phyloP scores from a whole-genome alignment of 2,329 filamentous ascomycete genomes.

The Fusarium pseudocircinatum region DNA sequence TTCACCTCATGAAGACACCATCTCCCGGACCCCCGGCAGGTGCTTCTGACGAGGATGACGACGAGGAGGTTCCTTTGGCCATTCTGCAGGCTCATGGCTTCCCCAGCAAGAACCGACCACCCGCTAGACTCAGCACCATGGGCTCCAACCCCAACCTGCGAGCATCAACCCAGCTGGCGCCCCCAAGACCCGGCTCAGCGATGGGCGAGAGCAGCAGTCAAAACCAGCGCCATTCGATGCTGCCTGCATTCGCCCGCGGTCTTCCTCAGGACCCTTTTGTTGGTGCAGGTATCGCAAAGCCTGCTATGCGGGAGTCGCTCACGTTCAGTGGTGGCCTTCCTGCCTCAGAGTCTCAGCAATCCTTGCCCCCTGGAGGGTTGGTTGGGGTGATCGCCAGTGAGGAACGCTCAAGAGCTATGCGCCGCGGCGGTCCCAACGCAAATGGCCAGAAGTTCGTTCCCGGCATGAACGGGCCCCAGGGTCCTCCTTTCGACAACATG shows the following conservation, averaged over 20 bases:
- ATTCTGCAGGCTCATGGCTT: constrained; percentile 92
- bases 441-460: constrained; percentile 58
- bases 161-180: constrained; percentile 56
- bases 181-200: constrained; percentile 64
- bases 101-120: constrained; percentile 79
- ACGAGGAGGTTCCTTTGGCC: constrained; percentile 87
- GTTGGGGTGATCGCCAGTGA: constrained; percentile 90
- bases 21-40: constrained; percentile 55
- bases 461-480: constrained; percentile 50
- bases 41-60: constrained; percentile 82
- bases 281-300: constrained; percentile 79
- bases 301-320: constrained; percentile 77
- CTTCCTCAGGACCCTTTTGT: constrained; percentile 87
- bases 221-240: constrained; percentile 53
- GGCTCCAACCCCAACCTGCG: constrained; percentile 79
- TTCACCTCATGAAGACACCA: constrained; percentile 53
- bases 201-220: constrained; percentile 56
- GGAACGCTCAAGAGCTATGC: constrained; percentile 79
- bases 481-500: constrained; percentile 58
- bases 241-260: constrained; percentile 85
- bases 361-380: constrained; percentile 76
- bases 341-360: constrained; percentile 48
- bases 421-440: constrained; percentile 79
- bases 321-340: constrained; percentile 69
- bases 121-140: constrained; percentile 70